A percentile compares a stretch with the other conserved stretches of the same genome.
These are phyloP conservation scores for Metarhizium sp. DNA, from an alignment of 2,329 filamentous ascomycete species.

Conservation along the genomic window DNA sequence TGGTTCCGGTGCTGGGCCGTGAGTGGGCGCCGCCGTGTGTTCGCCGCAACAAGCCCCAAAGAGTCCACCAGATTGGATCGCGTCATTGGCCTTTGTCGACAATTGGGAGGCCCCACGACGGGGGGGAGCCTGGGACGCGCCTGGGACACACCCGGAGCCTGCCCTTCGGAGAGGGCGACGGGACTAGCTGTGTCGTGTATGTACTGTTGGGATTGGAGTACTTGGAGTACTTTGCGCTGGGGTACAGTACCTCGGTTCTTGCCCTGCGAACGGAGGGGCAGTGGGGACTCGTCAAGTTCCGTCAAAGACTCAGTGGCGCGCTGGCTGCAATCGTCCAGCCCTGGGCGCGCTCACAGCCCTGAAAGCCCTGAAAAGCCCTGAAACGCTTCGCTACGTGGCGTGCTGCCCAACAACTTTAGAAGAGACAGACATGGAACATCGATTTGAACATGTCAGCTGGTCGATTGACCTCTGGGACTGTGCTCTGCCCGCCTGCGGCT, in stretches of 20 bases:
- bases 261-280: no score
- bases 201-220: background rate
- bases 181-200: background rate
- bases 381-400: no score
- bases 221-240: background rate
- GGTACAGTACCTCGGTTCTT: background rate
- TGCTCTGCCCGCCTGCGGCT: slow-evolving; percentile 4
- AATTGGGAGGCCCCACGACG: background rate
- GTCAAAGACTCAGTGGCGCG: background rate
- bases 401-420: no score
- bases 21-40: background rate
- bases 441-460: no score
- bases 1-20: slow-evolving; percentile 3
- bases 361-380: background rate
- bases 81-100: background rate
- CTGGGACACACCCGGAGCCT: background rate
- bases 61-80: background rate
- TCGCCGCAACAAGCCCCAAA: background rate
- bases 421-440: no score
- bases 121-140: background rate
- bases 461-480: no score
- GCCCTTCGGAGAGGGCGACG: background rate
- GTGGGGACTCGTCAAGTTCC: no score
- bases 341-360: background rate
- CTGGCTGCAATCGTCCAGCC: background rate